Conservation (phyloP, 2,329 filamentous ascomycete species). For the Botrytis tulipae region DNA sequence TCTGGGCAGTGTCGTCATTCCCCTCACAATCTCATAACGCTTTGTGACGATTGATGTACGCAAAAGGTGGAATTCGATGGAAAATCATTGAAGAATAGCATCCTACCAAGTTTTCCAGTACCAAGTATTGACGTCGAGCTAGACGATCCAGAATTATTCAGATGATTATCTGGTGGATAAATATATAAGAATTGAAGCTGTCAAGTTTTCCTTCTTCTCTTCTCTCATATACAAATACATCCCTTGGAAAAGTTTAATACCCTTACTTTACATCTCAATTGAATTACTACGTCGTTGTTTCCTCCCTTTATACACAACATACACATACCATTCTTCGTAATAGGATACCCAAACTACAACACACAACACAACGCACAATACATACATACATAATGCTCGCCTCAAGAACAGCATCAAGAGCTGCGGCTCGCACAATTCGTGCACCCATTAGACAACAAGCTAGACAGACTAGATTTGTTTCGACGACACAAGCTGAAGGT, state of each 20-base stretch:
- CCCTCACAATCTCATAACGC: background rate
- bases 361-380: background rate
- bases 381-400: conserved; percentile 25
- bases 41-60: background rate
- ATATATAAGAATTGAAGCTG: background rate
- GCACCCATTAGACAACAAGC: conserved; percentile 29
- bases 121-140: background rate
- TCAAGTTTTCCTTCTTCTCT: background rate
- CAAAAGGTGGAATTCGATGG: background rate
- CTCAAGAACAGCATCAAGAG: conserved; percentile 30
- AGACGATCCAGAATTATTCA: background rate
- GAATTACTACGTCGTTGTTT: background rate
- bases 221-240: background rate
- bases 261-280: conserved; percentile 1
- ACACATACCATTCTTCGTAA: background rate
- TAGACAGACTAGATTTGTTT: conserved; percentile 34
- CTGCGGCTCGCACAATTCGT: conserved; percentile 25
- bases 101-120: background rate
- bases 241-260: background rate
- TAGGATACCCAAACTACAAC: background rate
- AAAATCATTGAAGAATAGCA: background rate
- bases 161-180: background rate
- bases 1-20: background rate
- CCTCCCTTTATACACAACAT: background rate
- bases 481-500: conserved; percentile 28